These are phyloP conservation scores for Aspergillus leporis DNA, from an alignment of 495 filamentous ascomycete genomes.

Conservation along the genomic window DNA sequence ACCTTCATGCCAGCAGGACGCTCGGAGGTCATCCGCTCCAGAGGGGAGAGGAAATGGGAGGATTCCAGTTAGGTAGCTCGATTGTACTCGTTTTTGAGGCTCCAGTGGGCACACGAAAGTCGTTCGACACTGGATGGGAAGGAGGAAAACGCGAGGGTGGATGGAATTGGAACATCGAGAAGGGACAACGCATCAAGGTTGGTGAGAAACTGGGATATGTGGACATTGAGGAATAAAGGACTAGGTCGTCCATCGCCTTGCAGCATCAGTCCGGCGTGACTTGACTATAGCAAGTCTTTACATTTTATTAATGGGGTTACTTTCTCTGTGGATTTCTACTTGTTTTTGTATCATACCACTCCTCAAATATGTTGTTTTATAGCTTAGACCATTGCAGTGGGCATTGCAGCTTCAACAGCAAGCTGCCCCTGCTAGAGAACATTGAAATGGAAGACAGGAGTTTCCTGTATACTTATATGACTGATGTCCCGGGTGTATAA, in stretches of 20 bases:
- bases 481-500: not conserved
- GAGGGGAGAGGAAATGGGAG: constrained; percentile 95
- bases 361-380: not conserved
- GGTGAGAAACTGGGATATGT: constrained; percentile 81
- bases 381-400: not conserved
- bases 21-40: constrained; percentile 80
- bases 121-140: constrained; percentile 64
- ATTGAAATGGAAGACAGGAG: not conserved
- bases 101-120: constrained; percentile 63
- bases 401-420: not conserved
- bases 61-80: constrained; percentile 93
- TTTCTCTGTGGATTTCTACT: constrained; percentile 2
- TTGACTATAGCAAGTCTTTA: not conserved
- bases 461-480: too few species aligned
- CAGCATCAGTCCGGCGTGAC: not conserved
- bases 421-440: not conserved
- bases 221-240: constrained; percentile 28
- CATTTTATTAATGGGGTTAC: not conserved
- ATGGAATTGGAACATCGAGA: constrained; percentile 79
- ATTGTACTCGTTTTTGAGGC: constrained; percentile 98
- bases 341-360: constrained; percentile 8
- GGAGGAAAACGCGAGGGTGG: constrained; percentile 60
- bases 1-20: constrained; percentile 71
- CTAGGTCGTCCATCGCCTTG: not conserved
- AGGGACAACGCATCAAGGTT: constrained; percentile 85